Evolutionary conservation across 139 green algal genomes (phyloP).

Genomic region (Chlorella sp.): DNA sequence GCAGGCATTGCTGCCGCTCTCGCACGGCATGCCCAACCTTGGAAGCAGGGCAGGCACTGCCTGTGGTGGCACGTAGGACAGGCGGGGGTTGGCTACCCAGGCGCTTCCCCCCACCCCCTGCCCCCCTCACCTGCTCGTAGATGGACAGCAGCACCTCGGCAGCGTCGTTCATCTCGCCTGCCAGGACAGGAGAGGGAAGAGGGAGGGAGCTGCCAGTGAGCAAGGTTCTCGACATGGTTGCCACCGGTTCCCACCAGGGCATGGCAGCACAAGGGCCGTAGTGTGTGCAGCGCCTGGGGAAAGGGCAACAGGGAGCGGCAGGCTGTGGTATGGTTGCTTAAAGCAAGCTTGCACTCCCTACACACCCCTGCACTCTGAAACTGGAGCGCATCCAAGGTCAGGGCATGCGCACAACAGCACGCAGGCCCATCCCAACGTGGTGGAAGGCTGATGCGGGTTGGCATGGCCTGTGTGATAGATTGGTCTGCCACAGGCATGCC

Average conservation of each 20-base stretch:
- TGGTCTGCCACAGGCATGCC: background rate
- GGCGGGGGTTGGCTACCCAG: too few species aligned
- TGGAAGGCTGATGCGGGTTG: background rate
- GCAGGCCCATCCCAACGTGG: too few species aligned
- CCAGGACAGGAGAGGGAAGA: background rate
- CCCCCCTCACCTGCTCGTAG: slow-evolving; percentile 23
- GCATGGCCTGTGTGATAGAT: background rate
- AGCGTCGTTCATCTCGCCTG: slow-evolving; percentile 60
- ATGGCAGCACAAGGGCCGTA: background rate
- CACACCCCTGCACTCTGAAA: background rate
- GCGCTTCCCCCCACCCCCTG: too few species aligned
- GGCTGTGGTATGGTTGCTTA: background rate
- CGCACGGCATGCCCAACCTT: background rate
- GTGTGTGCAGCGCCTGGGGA: background rate
- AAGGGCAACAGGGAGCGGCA: background rate
- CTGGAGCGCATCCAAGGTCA: too few species aligned
- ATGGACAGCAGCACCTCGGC: slow-evolving; percentile 42
- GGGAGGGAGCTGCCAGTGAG: background rate
- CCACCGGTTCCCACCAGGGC: too few species aligned
- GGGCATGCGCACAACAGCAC: too few species aligned
- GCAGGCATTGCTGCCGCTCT: too few species aligned
- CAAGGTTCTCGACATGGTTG: background rate
- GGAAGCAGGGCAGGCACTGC: background rate
- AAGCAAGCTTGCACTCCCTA: background rate
- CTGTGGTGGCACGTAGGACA: background rate